Conservation (phyloP, 2,329 filamentous ascomycete genomes). For the Huntiella savannae region DNA sequence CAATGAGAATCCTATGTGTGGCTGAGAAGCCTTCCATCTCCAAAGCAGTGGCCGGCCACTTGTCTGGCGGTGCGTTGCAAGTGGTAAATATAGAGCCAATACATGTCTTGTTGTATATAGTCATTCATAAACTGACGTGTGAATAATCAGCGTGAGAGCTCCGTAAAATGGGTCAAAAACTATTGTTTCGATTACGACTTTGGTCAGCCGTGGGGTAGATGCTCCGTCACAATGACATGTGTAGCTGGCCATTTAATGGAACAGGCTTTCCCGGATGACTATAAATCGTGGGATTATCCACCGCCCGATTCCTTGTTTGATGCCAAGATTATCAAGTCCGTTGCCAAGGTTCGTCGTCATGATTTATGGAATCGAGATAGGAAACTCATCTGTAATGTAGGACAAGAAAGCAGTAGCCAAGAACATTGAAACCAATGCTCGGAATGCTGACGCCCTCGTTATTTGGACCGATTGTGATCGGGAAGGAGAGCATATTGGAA, state of each 20-base stretch:
- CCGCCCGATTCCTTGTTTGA: slow-evolving; percentile 64
- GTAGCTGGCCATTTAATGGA: slow-evolving; percentile 74
- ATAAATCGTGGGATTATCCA: slow-evolving; percentile 64
- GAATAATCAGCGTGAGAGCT: slow-evolving; percentile 39
- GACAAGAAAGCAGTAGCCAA: slow-evolving; percentile 64
- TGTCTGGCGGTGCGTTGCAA: slow-evolving; percentile 56
- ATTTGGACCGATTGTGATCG: slow-evolving; percentile 99
- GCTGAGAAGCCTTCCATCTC: slow-evolving; percentile 74
- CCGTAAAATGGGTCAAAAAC: slow-evolving; percentile 73
- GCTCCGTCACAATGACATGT: slow-evolving; percentile 80
- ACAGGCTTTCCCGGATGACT: slow-evolving; percentile 56
- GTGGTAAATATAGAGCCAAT: slow-evolving; percentile 34
- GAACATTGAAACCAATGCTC: slow-evolving; percentile 69
- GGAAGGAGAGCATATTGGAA: slow-evolving; percentile 90
- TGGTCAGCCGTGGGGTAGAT: slow-evolving; percentile 57
- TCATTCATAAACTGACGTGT: slow-evolving; percentile 13
- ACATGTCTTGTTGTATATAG: too few relatives aligned
- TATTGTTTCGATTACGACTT: slow-evolving; percentile 87
- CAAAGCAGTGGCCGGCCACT: slow-evolving; percentile 77
- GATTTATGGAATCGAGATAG: not conserved
- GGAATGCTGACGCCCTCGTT: slow-evolving; percentile 53
- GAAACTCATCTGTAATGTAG: slow-evolving; percentile 20
- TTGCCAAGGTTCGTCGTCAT: slow-evolving; percentile 38
- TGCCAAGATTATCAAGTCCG: slow-evolving; percentile 49
- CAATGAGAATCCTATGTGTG: slow-evolving; percentile 36